phyloP scores from a whole-genome alignment of 345 rosid species.

The Hibiscus trionum region DNA sequence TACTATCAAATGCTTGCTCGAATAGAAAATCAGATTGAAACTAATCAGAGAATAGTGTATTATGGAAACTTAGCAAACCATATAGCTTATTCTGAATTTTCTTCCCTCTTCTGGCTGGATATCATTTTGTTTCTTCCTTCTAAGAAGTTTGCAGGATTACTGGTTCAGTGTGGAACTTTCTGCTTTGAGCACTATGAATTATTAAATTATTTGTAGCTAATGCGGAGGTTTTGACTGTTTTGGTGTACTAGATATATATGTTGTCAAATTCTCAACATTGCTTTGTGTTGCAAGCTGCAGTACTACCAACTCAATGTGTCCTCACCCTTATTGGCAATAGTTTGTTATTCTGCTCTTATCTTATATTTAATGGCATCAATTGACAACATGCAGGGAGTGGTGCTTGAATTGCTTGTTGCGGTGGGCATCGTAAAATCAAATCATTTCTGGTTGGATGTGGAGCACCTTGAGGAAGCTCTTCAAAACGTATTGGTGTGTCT shows the following conservation, averaged over 20 bases:
- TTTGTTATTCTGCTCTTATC: neutral
- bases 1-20: neutral
- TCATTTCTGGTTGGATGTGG: slow-evolving; percentile 93
- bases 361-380: neutral
- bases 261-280: neutral
- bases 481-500: slow-evolving; percentile 74
- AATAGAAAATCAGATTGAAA: neutral
- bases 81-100: slow-evolving; percentile 2
- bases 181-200: neutral
- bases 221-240: neutral
- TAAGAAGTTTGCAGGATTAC: neutral
- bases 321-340: neutral
- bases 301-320: neutral
- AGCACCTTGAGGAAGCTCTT: slow-evolving; percentile 79
- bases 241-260: neutral
- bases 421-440: slow-evolving; percentile 59
- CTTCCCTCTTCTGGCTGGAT: neutral
- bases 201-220: neutral
- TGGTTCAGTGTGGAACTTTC: neutral
- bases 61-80: neutral
- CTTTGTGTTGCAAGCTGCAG: neutral
- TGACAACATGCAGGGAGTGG: slow-evolving; percentile 51
- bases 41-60: neutral
- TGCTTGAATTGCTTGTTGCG: slow-evolving; percentile 59
- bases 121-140: neutral